phyloP scores from a whole-genome alignment of 164 flowering plant genomes.

The Saururus chinensis region DNA sequence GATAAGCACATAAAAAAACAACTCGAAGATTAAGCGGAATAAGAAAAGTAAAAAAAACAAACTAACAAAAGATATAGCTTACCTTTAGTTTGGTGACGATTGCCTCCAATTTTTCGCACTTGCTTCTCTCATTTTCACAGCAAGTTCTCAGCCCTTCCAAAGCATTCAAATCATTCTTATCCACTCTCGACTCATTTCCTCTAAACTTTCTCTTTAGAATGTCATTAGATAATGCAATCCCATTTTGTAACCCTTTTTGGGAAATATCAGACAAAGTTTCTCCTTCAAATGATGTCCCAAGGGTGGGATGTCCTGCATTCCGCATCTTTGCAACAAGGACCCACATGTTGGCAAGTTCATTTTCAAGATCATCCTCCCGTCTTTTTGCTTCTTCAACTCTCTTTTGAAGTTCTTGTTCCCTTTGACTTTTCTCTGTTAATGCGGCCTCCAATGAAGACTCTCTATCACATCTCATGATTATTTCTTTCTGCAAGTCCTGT shows the following conservation, averaged over 20 bases:
- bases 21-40: too few species aligned
- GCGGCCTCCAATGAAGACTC: conserved; percentile 49
- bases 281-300: conserved; percentile 20
- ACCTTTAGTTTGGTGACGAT: conserved; percentile 50
- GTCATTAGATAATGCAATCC: conserved; percentile 14
- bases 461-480: conserved; percentile 34
- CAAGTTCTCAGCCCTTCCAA: conserved; percentile 27
- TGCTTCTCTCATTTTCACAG: conserved; percentile 37
- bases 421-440: conserved; percentile 41
- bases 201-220: conserved; percentile 9
- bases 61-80: conserved; percentile 1
- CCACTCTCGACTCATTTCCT: conserved; percentile 12
- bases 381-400: conserved; percentile 47
- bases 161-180: conserved; percentile 10
- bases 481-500: conserved; percentile 47
- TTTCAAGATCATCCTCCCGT: conserved; percentile 56
- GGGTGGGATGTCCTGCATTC: conserved; percentile 22
- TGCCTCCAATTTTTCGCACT: conserved; percentile 39
- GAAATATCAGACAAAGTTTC: conserved; percentile 4
- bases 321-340: conserved; percentile 55
- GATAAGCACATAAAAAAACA: conserved; percentile 3
- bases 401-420: conserved; percentile 39
- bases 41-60: not conserved
- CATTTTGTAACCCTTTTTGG: conserved; percentile 13
- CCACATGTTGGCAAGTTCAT: conserved; percentile 83